These are phyloP conservation scores for Sindora glabra DNA, from an alignment of 306 rosid species.

Conservation along the genomic window DNA sequence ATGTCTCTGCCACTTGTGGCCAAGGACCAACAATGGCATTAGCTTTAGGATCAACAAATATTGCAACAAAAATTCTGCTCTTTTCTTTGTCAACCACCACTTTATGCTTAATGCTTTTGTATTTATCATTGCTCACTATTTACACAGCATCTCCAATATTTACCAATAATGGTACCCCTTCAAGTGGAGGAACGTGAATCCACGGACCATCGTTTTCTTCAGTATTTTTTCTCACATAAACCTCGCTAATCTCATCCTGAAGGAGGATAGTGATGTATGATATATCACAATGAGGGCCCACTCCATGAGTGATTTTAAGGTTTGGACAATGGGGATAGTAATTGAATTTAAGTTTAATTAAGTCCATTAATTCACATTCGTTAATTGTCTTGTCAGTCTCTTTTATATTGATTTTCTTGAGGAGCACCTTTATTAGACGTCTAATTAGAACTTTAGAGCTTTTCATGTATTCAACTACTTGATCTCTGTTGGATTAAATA, in stretches of 20 bases:
- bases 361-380: too few relatives aligned
- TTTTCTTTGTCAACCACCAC: too few relatives aligned
- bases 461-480: background rate
- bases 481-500: background rate
- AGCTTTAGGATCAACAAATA: slow-evolving; percentile 16
- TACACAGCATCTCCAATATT: background rate
- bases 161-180: slow-evolving; percentile 4
- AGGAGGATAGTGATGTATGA: slow-evolving; percentile 17
- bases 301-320: too few relatives aligned
- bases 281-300: too few relatives aligned
- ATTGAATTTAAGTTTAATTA: slow-evolving; percentile 2
- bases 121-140: too few relatives aligned
- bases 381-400: background rate
- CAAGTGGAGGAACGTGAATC: background rate
- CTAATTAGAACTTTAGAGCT: background rate
- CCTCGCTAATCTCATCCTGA: slow-evolving; percentile 8
- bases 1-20: slow-evolving; percentile 1
- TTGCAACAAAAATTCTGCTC: slow-evolving; percentile 5
- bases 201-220: background rate
- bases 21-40: slow-evolving; percentile 5
- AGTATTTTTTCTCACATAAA: background rate
- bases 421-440: background rate
- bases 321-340: too few relatives aligned
- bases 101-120: too few relatives aligned
- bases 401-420: background rate